These are phyloP conservation scores for Fragaria vesca DNA, from an alignment of 306 rosid species.

Conservation along the genomic window DNA sequence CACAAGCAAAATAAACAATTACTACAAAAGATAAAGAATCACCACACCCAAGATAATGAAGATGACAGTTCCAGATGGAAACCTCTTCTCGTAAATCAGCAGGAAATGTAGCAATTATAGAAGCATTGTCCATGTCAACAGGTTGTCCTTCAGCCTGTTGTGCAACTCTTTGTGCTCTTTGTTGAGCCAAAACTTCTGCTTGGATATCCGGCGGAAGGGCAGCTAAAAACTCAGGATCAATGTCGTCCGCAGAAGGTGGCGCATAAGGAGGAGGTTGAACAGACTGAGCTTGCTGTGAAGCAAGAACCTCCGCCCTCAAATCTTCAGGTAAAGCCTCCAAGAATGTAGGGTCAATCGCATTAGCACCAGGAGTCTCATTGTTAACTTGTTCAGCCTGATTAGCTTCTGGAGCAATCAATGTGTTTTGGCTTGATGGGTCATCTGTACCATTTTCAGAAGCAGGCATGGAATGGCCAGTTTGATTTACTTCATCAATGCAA, in stretches of 20 bases:
- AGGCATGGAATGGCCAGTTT: conserved; percentile 43
- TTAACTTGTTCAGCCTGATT: conserved; percentile 58
- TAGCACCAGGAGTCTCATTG: conserved; percentile 75
- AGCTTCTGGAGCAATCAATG: conserved; percentile 45
- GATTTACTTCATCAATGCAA: conserved; percentile 57
- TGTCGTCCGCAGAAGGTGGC: conserved; percentile 87
- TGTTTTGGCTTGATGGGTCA: conserved; percentile 49
- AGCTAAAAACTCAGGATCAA: conserved; percentile 98
- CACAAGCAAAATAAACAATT: conserved; percentile 25
- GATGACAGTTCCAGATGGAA: conserved; percentile 30
- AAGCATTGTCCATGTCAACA: conserved; percentile 98
- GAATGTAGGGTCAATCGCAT: conserved; percentile 92
- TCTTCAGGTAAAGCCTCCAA: conserved; percentile 98
- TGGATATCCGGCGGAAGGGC: conserved; percentile 99
- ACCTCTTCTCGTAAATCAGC: conserved; percentile 99
- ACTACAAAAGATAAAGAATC: conserved; percentile 21
- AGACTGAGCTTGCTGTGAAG: conserved; percentile 96
- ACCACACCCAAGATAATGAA: conserved; percentile 15
- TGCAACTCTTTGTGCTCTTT: conserved; percentile 88
- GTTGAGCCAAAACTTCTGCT: conserved; percentile 97
- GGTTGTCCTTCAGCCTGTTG: conserved; percentile 99
- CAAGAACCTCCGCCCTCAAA: conserved; percentile 90
- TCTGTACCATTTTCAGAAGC: conserved; percentile 50
- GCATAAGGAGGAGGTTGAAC: conserved; percentile 85
- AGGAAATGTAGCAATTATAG: conserved; percentile 97